Evolutionary conservation across 441 rosid species (phyloP).

Genomic region (Aleurites moluccanus): DNA sequence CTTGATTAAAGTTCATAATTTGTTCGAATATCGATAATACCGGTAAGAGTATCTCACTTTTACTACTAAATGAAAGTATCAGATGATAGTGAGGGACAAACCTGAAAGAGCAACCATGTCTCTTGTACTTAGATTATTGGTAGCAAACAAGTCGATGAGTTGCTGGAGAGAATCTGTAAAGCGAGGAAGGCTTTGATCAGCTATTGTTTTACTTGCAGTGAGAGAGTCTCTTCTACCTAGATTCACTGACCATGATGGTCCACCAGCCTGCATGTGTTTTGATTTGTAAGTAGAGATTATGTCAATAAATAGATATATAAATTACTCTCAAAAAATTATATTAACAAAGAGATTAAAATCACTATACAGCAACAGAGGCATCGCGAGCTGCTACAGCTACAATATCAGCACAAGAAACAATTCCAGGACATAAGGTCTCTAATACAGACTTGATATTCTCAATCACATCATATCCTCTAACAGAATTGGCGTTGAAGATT

Average conservation of each 20-base stretch:
- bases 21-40: no score
- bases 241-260: conserved; percentile 32
- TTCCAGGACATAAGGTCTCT: conserved; percentile 20
- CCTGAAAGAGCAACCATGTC: conserved; percentile 33
- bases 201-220: conserved; percentile 15
- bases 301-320: not conserved
- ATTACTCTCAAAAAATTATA: not conserved
- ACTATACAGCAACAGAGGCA: conserved; percentile 4
- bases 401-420: conserved; percentile 37
- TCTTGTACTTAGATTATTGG: conserved; percentile 20
- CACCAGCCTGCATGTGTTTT: conserved; percentile 23
- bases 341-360: not conserved
- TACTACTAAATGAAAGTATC: no score
- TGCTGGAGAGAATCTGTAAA: not conserved
- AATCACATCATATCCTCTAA: conserved; percentile 33
- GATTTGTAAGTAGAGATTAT: not conserved
- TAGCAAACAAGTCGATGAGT: conserved; percentile 7
- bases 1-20: no score
- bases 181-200: conserved; percentile 21
- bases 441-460: conserved; percentile 26
- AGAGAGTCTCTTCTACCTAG: conserved; percentile 37
- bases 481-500: conserved; percentile 23
- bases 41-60: no score
- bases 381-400: conserved; percentile 35
- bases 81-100: not conserved